Percentiles rank a stretch among this genome's conserved stretches.
Conservation (phyloP, 148 eudicot genomes). For the Mesembryanthemum crystallinum region DNA sequence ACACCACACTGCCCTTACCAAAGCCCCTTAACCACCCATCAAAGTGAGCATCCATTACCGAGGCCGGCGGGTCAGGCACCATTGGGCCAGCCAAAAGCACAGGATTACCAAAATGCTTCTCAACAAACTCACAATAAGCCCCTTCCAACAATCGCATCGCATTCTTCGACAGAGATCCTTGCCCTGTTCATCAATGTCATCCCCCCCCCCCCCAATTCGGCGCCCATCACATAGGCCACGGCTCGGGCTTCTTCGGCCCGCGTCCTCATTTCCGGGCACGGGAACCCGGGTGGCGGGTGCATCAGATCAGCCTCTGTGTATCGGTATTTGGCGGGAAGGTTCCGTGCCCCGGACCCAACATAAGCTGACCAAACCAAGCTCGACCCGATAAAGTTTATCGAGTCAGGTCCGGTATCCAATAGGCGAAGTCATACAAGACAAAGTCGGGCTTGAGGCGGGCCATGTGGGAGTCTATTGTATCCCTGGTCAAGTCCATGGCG, state of each 20-base stretch:
- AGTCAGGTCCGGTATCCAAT: conserved; percentile 42
- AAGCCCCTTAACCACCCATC: conserved; percentile 37
- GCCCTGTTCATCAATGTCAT: neutral
- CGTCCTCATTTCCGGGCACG: neutral
- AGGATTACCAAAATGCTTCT: neutral
- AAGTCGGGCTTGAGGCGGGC: conserved; percentile 28
- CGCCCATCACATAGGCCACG: neutral
- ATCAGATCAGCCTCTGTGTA: neutral
- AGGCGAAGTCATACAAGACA: conserved; percentile 34
- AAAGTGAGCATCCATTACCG: conserved; percentile 33
- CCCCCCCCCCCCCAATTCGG: neutral
- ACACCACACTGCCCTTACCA: conserved; percentile 30
- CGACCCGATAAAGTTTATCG: neutral
- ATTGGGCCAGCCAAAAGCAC: conserved; percentile 35
- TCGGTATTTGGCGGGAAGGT: neutral
- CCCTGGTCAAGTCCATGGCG: conserved; percentile 41
- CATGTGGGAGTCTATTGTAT: conserved; percentile 20
- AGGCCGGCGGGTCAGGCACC: conserved; percentile 26
- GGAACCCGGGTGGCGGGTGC: conserved; percentile 5
- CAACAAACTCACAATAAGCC: conserved; percentile 7
- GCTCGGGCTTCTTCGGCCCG: neutral
- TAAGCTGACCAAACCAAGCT: neutral
- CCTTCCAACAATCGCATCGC: conserved; percentile 22
- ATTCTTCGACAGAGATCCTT: neutral
- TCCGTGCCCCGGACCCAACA: neutral